Evolutionary conservation across 495 filamentous ascomycete species (phyloP).

Genomic region (Podospora fimiseda): DNA sequence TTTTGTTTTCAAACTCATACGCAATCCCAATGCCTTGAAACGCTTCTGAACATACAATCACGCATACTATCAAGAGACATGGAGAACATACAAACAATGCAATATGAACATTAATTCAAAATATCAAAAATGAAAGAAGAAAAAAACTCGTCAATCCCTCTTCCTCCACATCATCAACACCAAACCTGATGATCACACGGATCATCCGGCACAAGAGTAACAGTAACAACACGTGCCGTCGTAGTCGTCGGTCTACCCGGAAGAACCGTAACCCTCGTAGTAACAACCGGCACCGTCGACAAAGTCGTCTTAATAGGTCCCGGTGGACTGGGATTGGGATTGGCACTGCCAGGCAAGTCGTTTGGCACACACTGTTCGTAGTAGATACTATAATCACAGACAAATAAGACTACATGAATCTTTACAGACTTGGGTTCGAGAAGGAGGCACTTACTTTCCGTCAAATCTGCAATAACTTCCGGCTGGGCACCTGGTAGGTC

Average conservation of each 20-base stretch:
- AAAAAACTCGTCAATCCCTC: not conserved
- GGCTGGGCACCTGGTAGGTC: not conserved
- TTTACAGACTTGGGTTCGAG: not conserved
- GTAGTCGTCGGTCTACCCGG: not conserved
- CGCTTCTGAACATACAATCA: too few relatives aligned
- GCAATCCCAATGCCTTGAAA: too few relatives aligned
- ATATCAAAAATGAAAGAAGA: not conserved
- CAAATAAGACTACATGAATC: not conserved
- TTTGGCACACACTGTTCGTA: constrained; percentile 1
- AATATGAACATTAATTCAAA: not conserved
- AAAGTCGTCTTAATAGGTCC: not conserved
- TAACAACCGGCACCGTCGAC: not conserved
- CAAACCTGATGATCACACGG: constrained; percentile 3
- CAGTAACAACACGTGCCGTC: not conserved
- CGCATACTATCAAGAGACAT: too few relatives aligned
- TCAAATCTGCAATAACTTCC: constrained; percentile 3
- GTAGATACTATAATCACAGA: not conserved
- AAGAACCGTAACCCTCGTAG: not conserved
- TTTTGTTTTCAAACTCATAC: too few relatives aligned
- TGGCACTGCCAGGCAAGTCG: not conserved
- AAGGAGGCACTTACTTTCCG: constrained; percentile 1
- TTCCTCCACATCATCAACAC: not conserved
- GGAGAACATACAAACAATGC: too few relatives aligned
- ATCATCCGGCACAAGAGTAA: constrained; percentile 3
- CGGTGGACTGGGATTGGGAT: too few relatives aligned